phyloP scores from a whole-genome alignment of 1,284 basidiomycete genomes.

The Ganoderma lucidum region DNA sequence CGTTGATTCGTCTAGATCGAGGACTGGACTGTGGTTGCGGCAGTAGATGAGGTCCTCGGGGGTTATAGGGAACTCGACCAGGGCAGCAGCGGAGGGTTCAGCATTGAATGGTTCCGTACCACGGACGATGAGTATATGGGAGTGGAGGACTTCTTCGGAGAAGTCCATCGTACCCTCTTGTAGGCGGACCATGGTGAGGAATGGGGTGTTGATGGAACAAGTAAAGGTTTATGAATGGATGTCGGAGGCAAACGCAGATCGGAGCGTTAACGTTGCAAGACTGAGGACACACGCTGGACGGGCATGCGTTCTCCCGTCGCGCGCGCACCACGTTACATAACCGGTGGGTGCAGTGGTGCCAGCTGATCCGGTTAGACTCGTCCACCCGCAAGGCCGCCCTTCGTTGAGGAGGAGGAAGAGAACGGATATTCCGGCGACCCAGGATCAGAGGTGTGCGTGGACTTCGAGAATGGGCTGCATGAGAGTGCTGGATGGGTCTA shows the following conservation, averaged over 20 bases:
- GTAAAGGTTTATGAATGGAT: not conserved
- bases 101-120: slow-evolving; percentile 63
- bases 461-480: slow-evolving; percentile 7
- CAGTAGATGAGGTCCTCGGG: slow-evolving; percentile 68
- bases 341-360: slow-evolving; percentile 26
- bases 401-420: not conserved
- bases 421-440: not conserved
- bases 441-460: not conserved
- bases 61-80: slow-evolving; percentile 61
- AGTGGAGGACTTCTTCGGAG: slow-evolving; percentile 48
- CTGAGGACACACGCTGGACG: too few relatives aligned
- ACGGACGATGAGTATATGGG: slow-evolving; percentile 54
- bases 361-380: slow-evolving; percentile 20
- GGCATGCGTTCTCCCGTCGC: slow-evolving; percentile 23
- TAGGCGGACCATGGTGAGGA: not conserved
- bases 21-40: slow-evolving; percentile 67
- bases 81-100: slow-evolving; percentile 57
- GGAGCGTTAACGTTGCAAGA: slow-evolving; percentile 1
- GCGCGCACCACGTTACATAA: slow-evolving; percentile 30
- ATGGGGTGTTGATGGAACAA: not conserved
- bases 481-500: not conserved
- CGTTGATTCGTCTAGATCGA: slow-evolving; percentile 53
- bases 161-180: slow-evolving; percentile 48
- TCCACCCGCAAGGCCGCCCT: not conserved
- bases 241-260: not conserved